Percentiles rank a stretch among this genome's conserved stretches.
Conservation (phyloP, 202 grass and related monocot species). For the Brachypodium distachyon region DNA sequence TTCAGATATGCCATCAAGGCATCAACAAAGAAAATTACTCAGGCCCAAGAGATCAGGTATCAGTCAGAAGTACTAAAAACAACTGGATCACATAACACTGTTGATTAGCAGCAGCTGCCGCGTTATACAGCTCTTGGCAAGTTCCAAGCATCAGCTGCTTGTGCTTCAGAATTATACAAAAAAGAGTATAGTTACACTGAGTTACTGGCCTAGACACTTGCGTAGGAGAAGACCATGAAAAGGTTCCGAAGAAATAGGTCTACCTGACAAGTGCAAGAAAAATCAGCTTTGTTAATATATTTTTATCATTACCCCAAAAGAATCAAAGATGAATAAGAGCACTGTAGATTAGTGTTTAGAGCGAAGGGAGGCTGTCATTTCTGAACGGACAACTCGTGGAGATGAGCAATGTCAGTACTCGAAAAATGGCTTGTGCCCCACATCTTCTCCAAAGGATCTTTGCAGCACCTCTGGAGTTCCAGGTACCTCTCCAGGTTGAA, state of each 20-base stretch:
- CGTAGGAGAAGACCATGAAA: conserved; percentile 19
- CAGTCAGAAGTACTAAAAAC: background rate
- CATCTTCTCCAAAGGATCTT: conserved; percentile 57
- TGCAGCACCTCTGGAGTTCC: conserved; percentile 78
- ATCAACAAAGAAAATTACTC: too few relatives aligned
- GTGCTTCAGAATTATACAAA: conserved; percentile 1
- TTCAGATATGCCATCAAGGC: too few relatives aligned
- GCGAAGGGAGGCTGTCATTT: conserved; percentile 39
- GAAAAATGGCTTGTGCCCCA: conserved; percentile 20
- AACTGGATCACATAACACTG: background rate
- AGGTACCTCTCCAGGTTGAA: conserved; percentile 73
- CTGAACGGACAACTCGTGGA: conserved; percentile 45
- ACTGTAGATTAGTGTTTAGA: conserved; percentile 14
- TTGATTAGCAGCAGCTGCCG: background rate
- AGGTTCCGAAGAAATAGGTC: conserved; percentile 5
- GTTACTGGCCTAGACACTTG: conserved; percentile 28
- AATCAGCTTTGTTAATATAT: conserved; percentile 14
- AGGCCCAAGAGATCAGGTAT: background rate
- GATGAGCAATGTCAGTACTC: conserved; percentile 28
- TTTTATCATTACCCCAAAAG: conserved; percentile 10
- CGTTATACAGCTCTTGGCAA: background rate
- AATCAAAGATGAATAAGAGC: conserved; percentile 14
- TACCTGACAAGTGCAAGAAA: conserved; percentile 30
- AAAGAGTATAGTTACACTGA: background rate
- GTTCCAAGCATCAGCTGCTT: background rate